Conservation (phyloP, 2,329 filamentous ascomycete species). For the Elsinoe australis region DNA sequence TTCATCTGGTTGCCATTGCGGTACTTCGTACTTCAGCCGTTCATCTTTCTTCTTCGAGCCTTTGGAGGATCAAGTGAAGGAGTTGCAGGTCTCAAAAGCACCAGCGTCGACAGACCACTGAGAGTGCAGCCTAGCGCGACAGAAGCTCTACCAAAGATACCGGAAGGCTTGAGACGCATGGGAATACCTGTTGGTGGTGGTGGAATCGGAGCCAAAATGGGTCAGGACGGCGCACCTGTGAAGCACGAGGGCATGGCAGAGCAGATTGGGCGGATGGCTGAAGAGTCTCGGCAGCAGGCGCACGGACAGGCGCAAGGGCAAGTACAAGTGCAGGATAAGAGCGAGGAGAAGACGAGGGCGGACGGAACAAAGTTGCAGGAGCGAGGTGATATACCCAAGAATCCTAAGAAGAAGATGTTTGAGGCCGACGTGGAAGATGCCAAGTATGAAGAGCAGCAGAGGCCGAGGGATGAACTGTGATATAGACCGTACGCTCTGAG, state of each 20-base stretch:
- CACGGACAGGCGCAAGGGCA: slow-evolving; percentile 21
- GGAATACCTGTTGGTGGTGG: slow-evolving; percentile 44
- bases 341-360: slow-evolving; percentile 26
- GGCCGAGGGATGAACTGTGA: slow-evolving; percentile 9
- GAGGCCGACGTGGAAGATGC: slow-evolving; percentile 42
- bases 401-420: slow-evolving; percentile 57
- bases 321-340: slow-evolving; percentile 22
- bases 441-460: slow-evolving; percentile 24
- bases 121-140: slow-evolving; percentile 41
- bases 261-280: slow-evolving; percentile 39
- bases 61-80: slow-evolving; percentile 10
- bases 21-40: slow-evolving; percentile 20
- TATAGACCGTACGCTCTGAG: neutral
- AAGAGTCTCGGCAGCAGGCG: slow-evolving; percentile 27
- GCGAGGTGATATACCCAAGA: slow-evolving; percentile 34
- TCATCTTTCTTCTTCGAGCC: slow-evolving; percentile 14
- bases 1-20: slow-evolving; percentile 65
- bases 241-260: slow-evolving; percentile 34
- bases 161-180: slow-evolving; percentile 25
- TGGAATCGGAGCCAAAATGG: slow-evolving; percentile 39
- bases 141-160: slow-evolving; percentile 30
- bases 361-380: slow-evolving; percentile 41
- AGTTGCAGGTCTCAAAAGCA: slow-evolving; percentile 3
- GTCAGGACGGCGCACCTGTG: slow-evolving; percentile 25
- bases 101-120: slow-evolving; percentile 25